Evolutionary conservation across 495 filamentous ascomycete genomes (phyloP).

Genomic region (Penicillium daleae): DNA sequence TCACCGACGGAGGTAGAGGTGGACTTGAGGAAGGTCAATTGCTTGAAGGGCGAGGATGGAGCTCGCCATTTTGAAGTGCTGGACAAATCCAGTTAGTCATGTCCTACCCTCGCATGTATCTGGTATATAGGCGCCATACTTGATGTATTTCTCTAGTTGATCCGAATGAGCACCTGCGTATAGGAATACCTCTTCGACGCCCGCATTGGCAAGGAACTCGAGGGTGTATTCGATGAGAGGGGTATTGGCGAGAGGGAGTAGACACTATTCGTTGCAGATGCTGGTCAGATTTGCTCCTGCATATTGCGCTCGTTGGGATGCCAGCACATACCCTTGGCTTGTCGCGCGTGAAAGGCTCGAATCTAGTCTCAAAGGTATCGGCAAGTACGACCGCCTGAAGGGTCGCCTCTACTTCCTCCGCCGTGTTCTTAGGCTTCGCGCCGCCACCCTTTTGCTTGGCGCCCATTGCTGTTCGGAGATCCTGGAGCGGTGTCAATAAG

Average conservation of each 20-base stretch:
- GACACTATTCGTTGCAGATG: slow-evolving; percentile 61
- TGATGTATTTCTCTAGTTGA: slow-evolving; percentile 83
- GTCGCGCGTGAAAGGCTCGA: slow-evolving; percentile 86
- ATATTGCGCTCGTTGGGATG: too few species aligned
- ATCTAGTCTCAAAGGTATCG: slow-evolving; percentile 91
- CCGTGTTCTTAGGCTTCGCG: slow-evolving; percentile 63
- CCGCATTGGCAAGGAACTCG: slow-evolving; percentile 92
- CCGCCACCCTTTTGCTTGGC: slow-evolving; percentile 63
- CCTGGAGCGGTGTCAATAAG: slow-evolving; percentile 7
- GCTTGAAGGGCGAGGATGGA: slow-evolving; percentile 78
- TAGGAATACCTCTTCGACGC: slow-evolving; percentile 88
- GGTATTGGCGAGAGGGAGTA: slow-evolving; percentile 89
- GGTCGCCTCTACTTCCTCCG: slow-evolving; percentile 77
- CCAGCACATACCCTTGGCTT: slow-evolving; percentile 78
- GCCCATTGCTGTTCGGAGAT: slow-evolving; percentile 37
- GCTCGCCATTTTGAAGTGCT: slow-evolving; percentile 72
- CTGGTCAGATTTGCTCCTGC: not conserved
- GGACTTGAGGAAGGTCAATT: slow-evolving; percentile 83
- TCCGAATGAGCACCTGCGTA: slow-evolving; percentile 92
- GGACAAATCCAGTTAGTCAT: slow-evolving; percentile 16
- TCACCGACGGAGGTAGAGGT: slow-evolving; percentile 89
- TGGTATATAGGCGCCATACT: slow-evolving; percentile 41
- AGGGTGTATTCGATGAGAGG: slow-evolving; percentile 97
- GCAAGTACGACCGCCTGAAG: slow-evolving; percentile 92
- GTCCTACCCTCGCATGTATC: not conserved